These are phyloP conservation scores for Cystobasidiaceae sp. DNA, from an alignment of 1,284 basidiomycete species.

Conservation along the genomic window DNA sequence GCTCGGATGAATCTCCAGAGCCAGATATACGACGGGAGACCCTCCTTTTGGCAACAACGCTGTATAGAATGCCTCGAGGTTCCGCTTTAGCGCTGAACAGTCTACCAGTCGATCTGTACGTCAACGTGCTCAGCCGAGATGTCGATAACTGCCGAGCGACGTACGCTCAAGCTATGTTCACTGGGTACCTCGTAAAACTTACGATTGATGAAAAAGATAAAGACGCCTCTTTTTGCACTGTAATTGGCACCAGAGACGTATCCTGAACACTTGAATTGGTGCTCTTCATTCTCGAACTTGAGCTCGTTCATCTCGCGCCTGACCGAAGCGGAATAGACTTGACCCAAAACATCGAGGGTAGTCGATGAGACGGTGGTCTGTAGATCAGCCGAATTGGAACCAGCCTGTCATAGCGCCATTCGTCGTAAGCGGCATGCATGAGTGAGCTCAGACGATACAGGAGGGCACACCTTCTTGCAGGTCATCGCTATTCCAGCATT, in stretches of 20 bases:
- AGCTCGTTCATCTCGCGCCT: constrained; percentile 71
- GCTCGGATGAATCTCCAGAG: constrained; percentile 74
- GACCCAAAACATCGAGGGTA: constrained; percentile 65
- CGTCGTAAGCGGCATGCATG: too few species aligned
- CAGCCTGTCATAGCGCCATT: too few species aligned
- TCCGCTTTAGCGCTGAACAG: constrained; percentile 75
- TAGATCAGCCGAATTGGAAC: constrained; percentile 69
- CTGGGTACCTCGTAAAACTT: too few species aligned
- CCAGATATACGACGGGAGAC: constrained; percentile 86
- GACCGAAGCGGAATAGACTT: constrained; percentile 75
- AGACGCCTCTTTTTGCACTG: constrained; percentile 75
- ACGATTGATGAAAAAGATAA: constrained; percentile 98
- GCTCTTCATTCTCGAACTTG: constrained; percentile 43
- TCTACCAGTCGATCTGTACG: constrained; percentile 83
- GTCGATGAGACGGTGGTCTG: constrained; percentile 70
- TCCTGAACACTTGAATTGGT: constrained; percentile 62
- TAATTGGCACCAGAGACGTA: constrained; percentile 85
- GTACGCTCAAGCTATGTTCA: too few species aligned
- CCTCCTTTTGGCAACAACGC: constrained; percentile 85
- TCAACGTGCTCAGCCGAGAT: neutral
- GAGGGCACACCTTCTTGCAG: constrained; percentile 80
- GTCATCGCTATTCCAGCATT: constrained; percentile 81
- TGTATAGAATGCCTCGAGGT: constrained; percentile 80
- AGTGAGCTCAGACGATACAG: too few species aligned
- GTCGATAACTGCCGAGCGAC: too few species aligned